Percentiles rank a stretch among this genome's conserved stretches.
Evolutionary conservation across 2,329 filamentous ascomycete species (phyloP).

Genomic region (Botrytis paeoniae): DNA sequence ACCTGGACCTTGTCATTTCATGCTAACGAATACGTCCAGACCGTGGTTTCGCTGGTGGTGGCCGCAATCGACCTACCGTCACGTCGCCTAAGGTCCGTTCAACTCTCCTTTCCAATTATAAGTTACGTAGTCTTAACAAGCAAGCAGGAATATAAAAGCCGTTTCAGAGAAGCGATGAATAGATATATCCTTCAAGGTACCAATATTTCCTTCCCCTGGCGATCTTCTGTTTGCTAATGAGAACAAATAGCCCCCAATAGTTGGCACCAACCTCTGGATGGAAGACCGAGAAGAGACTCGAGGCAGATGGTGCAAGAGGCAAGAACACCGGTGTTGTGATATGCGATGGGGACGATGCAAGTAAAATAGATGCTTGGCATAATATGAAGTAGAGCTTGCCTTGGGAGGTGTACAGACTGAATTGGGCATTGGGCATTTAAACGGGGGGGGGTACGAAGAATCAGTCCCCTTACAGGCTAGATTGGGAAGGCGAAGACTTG

Average conservation of each 20-base stretch:
- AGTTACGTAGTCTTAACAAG: constrained; percentile 1
- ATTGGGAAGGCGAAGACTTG: too few species aligned
- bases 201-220: neutral
- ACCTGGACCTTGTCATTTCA: neutral
- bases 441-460: neutral
- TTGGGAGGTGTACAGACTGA: neutral
- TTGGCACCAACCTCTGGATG: constrained; percentile 26
- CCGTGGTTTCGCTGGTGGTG: constrained; percentile 74
- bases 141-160: constrained; percentile 73
- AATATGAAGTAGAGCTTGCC: neutral
- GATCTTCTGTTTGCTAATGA: neutral
- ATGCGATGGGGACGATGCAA: neutral
- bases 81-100: constrained; percentile 80
- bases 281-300: constrained; percentile 17
- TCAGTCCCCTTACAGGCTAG: neutral
- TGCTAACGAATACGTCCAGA: constrained; percentile 41
- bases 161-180: constrained; percentile 95
- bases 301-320: constrained; percentile 11
- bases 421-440: neutral
- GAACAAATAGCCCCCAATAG: constrained; percentile 22
- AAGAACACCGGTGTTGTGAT: constrained; percentile 1
- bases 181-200: constrained; percentile 57
- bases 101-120: neutral
- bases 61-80: constrained; percentile 84
- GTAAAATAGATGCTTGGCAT: neutral